Conservation (phyloP, 2,329 filamentous ascomycete species). For the Dryadomyces quercivorus region DNA sequence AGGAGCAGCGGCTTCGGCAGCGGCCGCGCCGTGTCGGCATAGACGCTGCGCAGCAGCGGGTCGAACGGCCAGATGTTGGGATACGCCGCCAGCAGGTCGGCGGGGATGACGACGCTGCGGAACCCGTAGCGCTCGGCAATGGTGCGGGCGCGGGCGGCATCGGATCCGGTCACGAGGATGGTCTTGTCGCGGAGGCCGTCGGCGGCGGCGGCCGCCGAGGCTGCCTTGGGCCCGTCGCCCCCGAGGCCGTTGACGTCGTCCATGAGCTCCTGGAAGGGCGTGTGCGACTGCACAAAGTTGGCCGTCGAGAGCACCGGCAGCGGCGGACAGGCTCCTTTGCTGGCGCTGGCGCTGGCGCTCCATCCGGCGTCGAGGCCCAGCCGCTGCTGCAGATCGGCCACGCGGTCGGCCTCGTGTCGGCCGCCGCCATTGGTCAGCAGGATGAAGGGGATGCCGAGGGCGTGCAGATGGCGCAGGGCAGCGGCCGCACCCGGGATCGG, state of each 20-base stretch:
- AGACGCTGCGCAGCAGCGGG: constrained; percentile 49
- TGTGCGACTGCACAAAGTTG: constrained; percentile 83
- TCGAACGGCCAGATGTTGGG: constrained; percentile 78
- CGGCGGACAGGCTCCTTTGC: constrained; percentile 58
- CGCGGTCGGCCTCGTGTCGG: constrained; percentile 63
- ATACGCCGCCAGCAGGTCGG: constrained; percentile 65
- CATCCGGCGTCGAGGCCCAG: constrained; percentile 54
- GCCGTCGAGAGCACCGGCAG: constrained; percentile 52
- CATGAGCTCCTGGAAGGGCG: constrained; percentile 65
- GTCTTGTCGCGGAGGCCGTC: constrained; percentile 47
- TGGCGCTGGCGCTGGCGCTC: constrained; percentile 59
- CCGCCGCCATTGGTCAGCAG: constrained; percentile 94
- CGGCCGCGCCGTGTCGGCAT: constrained; percentile 42
- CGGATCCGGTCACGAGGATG: constrained; percentile 62
- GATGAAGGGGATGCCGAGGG: constrained; percentile 75
- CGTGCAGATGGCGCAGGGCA: constrained; percentile 60
- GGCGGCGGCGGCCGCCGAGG: background rate
- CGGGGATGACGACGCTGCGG: constrained; percentile 70
- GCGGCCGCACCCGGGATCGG: constrained; percentile 68
- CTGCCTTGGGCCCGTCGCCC: background rate
- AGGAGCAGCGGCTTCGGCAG: constrained; percentile 36
- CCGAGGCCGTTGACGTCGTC: constrained; percentile 7
- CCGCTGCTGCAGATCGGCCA: constrained; percentile 54
- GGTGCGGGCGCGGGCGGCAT: constrained; percentile 51
- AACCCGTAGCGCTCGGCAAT: constrained; percentile 75